Base-by-base conservation (phyloP, 2,329 filamentous ascomycete species). In the Fusarium sororula region DNA sequence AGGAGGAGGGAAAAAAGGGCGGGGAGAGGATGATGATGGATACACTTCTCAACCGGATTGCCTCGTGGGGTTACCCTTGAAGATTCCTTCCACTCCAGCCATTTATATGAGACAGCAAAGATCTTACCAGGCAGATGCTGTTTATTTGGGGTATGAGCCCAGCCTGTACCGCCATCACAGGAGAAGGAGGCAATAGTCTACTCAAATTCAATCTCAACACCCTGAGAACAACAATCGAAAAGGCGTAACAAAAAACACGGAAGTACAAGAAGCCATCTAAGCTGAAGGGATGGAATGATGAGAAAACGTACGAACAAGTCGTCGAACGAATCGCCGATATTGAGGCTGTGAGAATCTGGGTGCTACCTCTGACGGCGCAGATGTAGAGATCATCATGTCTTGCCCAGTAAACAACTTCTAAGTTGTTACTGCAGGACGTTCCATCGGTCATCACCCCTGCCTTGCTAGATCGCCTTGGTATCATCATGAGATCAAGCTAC, bases 201-300 rank as follows among this genome's bases (percentile, higher is more conserved):
- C 24, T 8, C 8, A 26, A 4, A 26, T 26, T 47, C 44, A 14
- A 26, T 1, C 0, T 45, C 44, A 14, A 45, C 7, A 45, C 44
- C 1, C 1, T 14, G 1, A 45, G 17, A 20, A 26, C 2, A 20
- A 3, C 4, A 6, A 26, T 45, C 4, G 12, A n/a, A n/a, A 26
- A 20, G 18, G 44, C 24, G 20, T 26, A 5, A 26, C 44, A 0
- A 7, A 20, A 39, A 6, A 26, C 17, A 18, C 14, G 44, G 24
- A 14, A 6, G 7, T 45, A 9, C 5, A 7, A 20, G 8, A 45
- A 5, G 13, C 24, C 18, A 1, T 26, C 7, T 5, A 45, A 26
- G 7, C 6, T 45, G 18, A 20, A 7, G 12, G 18, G 7, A 20
- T 45, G 44, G 12, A 45, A 45, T 5, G 8, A 4, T 2, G 44